Percentiles rank a stretch among this genome's conserved stretches.
These are phyloP conservation scores for Sporothrix mexicana DNA, from an alignment of 2,329 filamentous ascomycete genomes.

Conservation along the genomic window DNA sequence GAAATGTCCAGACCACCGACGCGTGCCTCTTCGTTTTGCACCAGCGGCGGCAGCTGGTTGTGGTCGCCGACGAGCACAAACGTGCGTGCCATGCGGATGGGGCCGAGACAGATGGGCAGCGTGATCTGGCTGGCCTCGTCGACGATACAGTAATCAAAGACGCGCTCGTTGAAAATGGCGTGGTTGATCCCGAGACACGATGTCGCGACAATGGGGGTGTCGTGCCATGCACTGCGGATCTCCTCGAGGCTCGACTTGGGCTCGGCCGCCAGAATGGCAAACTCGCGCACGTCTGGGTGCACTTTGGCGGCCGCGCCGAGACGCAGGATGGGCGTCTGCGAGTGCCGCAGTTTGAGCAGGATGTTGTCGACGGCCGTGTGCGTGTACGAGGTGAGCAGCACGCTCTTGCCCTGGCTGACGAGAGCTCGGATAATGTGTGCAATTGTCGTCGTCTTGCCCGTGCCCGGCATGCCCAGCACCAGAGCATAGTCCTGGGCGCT, in stretches of 20 bases:
- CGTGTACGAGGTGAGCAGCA: constrained; percentile 92
- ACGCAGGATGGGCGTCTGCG: constrained; percentile 80
- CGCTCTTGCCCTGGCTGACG: constrained; percentile 86
- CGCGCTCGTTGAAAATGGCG: constrained; percentile 81
- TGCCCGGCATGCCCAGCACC: constrained; percentile 98
- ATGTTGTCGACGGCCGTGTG: constrained; percentile 99
- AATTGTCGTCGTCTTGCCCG: constrained; percentile 97
- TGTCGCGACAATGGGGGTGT: constrained; percentile 87
- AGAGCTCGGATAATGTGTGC: constrained; percentile 94
- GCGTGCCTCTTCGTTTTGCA: constrained; percentile 87
- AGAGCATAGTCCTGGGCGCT: constrained; percentile 92
- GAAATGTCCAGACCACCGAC: constrained; percentile 88
- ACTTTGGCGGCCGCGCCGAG: constrained; percentile 85
- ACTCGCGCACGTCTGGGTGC: constrained; percentile 84
- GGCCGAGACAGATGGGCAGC: constrained; percentile 89
- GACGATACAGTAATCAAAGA: constrained; percentile 98
- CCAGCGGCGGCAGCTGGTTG: constrained; percentile 91
- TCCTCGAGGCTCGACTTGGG: constrained; percentile 81
- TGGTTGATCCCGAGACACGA: constrained; percentile 94
- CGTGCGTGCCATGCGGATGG: constrained; percentile 87
- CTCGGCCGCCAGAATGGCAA: constrained; percentile 77
- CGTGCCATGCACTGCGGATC: constrained; percentile 81
- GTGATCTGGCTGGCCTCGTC: constrained; percentile 98
- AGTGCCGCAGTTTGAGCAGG: constrained; percentile 76
- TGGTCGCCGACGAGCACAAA: constrained; percentile 98